phyloP scores from a whole-genome alignment of 306 rosid genomes.

The Pterocarpus santalinus region DNA sequence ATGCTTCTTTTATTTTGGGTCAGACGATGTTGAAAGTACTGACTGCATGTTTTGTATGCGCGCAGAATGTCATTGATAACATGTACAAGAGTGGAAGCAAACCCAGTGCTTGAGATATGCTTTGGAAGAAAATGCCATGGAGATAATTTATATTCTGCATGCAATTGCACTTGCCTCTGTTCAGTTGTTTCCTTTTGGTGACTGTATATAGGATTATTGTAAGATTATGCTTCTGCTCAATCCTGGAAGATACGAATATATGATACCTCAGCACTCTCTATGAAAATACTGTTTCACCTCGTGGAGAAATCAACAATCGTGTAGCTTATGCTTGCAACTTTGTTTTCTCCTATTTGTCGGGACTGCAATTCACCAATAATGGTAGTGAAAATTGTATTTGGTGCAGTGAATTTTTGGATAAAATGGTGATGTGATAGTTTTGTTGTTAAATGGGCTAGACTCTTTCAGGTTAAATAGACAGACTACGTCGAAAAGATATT shows the following conservation, averaged over 20 bases:
- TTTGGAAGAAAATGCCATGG: conserved; percentile 36
- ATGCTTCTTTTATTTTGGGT: background rate
- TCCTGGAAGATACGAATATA: background rate
- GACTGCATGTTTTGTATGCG: conserved; percentile 37
- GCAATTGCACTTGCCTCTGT: conserved; percentile 28
- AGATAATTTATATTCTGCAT: conserved; percentile 32
- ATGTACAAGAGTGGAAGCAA: conserved; percentile 81
- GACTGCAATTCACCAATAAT: background rate
- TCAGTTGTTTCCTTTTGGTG: conserved; percentile 29
- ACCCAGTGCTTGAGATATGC: conserved; percentile 52
- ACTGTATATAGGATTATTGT: conserved; percentile 41
- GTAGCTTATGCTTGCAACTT: background rate
- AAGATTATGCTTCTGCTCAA: background rate
- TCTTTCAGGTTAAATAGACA: too few species aligned
- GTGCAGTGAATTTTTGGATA: background rate
- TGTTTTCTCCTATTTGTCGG: background rate
- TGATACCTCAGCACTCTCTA: background rate
- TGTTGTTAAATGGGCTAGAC: background rate
- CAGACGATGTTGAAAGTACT: conserved; percentile 35
- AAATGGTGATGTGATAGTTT: background rate
- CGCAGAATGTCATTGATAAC: conserved; percentile 70
- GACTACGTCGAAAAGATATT: too few species aligned
- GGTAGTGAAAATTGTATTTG: background rate
- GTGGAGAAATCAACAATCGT: background rate
- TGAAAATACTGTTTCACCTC: background rate